Evolutionary conservation across 805 yeast genomes (phyloP), one percentile per base, ranked within the genome.

Genomic region (Hanseniaspora jakobsenii): DNA sequence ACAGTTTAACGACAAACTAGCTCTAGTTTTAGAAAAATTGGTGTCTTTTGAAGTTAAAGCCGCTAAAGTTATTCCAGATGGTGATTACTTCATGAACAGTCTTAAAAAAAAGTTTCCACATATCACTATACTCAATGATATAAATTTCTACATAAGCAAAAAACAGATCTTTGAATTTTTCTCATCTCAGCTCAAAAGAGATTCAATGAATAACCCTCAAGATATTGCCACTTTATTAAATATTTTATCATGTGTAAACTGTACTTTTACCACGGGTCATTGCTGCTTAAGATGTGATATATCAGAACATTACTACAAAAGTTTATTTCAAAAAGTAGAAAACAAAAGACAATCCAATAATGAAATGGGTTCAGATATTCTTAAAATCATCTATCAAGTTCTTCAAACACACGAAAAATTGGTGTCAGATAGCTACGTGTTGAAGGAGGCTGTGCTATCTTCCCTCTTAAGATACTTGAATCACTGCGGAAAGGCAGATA

Each of bases 241-340:
- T 1, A 21, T 38, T 13, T 18, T 35, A 8, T 23, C 40, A 9
- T 26, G 30, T 16, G 3, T 45, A 18, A 39, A 45, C 26, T 45
- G 48, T 36, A 29, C 29, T 19, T 23, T 35, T 13, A 38, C 48
- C n/a, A 18, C 19, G 3, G 39, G 36, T 14, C 24, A 24, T 2
- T 18, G 19, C 13, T 45, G 48, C 17, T 17, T 45, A 14, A 29
- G 18, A 32, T 45, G 48, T 26, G 48, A 44, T 28, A 23, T 32
- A 12, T 44, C 48, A 1, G 48, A 44, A 3, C 36, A 44, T 17
- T 34, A 34, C 14, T 41, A 34, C 23, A 34, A 21, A 4, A n/a
- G 34, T 16, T 21, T 23, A 21, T 14, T 41, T 13, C 32, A 41
- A 21, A 26, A n/a, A 21, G 22, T 8, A 21, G 21, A 28, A 4